Percentiles rank a stretch among this genome's conserved stretches.
Conservation (phyloP, 495 filamentous ascomycete genomes). For the Cryomyces minteri region DNA sequence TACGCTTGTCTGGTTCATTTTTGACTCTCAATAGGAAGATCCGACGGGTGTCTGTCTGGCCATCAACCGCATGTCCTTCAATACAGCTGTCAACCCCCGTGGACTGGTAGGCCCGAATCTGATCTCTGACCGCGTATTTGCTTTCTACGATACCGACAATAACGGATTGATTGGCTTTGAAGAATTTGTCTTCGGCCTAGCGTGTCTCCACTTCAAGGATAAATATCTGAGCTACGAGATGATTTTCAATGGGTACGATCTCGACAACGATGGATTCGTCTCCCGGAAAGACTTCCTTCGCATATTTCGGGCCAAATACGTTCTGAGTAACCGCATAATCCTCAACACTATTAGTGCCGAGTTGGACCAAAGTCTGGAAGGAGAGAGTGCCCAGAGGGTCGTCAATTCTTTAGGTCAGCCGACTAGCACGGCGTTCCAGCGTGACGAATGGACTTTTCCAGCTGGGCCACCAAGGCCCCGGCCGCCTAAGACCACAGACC, state of each 20-base stretch:
- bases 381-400: too few relatives aligned
- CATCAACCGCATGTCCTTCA: constrained; percentile 54
- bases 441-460: too few relatives aligned
- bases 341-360: too few relatives aligned
- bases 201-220: constrained; percentile 55
- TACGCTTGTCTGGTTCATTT: constrained; percentile 80
- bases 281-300: constrained; percentile 78
- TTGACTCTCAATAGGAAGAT: too few relatives aligned
- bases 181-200: constrained; percentile 75
- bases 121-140: constrained; percentile 89
- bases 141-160: constrained; percentile 81
- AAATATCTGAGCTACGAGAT: constrained; percentile 44
- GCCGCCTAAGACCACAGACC: too few relatives aligned
- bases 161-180: constrained; percentile 86
- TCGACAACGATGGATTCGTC: constrained; percentile 77
- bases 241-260: constrained; percentile 80
- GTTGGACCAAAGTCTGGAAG: too few relatives aligned
- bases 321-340: constrained; percentile 27
- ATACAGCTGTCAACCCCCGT: constrained; percentile 56
- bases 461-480: too few relatives aligned
- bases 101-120: constrained; percentile 87
- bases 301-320: constrained; percentile 81
- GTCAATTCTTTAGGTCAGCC: too few relatives aligned
- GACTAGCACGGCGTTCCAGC: too few relatives aligned
- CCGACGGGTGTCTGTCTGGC: constrained; percentile 48